These are phyloP conservation scores for Aspergillus bombycis DNA, from an alignment of 2,329 filamentous ascomycete species.

Conservation along the genomic window DNA sequence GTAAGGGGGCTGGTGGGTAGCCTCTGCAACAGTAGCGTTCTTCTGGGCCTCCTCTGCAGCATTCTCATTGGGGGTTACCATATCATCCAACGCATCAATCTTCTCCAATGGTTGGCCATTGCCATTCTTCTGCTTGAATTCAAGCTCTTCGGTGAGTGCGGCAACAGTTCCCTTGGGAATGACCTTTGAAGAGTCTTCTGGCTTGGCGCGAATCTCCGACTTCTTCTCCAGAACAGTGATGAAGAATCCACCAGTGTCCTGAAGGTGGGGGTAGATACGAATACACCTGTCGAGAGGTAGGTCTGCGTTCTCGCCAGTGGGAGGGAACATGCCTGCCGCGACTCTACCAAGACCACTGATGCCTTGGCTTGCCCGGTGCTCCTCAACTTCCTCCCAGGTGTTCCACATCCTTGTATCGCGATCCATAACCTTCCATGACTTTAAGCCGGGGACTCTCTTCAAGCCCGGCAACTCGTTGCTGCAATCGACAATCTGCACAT, in stretches of 20 bases:
- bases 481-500: constrained; percentile 84
- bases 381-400: constrained; percentile 79
- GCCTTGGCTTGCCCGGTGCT: constrained; percentile 64
- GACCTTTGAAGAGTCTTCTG: constrained; percentile 57
- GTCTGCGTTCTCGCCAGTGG: constrained; percentile 57
- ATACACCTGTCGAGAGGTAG: constrained; percentile 88
- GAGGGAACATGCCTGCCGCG: constrained; percentile 81
- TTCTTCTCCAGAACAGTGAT: constrained; percentile 94
- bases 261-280: constrained; percentile 90
- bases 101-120: constrained; percentile 38
- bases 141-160: constrained; percentile 40
- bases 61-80: constrained; percentile 35
- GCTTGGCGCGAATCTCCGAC: constrained; percentile 77
- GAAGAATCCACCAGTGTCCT: constrained; percentile 97
- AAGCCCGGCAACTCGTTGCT: constrained; percentile 75
- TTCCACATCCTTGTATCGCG: constrained; percentile 78
- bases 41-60: constrained; percentile 36
- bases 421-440: constrained; percentile 88
- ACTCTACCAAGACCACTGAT: constrained; percentile 70
- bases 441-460: constrained; percentile 75
- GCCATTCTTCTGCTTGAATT: constrained; percentile 35
- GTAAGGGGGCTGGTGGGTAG: constrained; percentile 37
- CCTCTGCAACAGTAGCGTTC: constrained; percentile 39
- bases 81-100: constrained; percentile 44
- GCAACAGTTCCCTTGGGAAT: constrained; percentile 44